phyloP scores from a whole-genome alignment of 306 rosid genomes.

The Acmispon strigosus region DNA sequence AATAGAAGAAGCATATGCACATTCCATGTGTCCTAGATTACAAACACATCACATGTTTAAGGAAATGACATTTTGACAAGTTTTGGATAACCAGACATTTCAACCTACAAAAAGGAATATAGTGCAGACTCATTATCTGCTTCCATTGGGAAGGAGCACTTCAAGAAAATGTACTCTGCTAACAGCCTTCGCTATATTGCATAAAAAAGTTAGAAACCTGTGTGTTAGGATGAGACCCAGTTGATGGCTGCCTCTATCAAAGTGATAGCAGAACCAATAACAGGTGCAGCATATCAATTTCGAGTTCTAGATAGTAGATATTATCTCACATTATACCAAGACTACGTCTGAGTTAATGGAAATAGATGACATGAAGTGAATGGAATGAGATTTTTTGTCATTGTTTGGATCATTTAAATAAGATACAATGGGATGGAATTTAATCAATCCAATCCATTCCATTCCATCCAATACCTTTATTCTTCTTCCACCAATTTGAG shows the following conservation, averaged over 20 bases:
- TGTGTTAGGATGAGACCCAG: background rate
- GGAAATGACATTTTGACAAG: constrained; percentile 1
- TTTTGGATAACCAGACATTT: constrained; percentile 2
- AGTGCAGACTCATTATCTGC: background rate
- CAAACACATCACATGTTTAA: constrained; percentile 16
- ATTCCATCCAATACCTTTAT: background rate
- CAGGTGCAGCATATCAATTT: background rate
- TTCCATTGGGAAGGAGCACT: background rate
- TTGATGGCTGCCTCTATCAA: constrained; percentile 9
- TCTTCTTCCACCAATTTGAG: background rate
- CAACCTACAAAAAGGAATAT: background rate
- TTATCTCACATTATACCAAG: background rate
- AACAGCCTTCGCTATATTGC: background rate
- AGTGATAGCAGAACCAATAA: background rate
- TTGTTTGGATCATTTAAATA: background rate
- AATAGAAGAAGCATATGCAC: background rate
- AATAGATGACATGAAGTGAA: background rate
- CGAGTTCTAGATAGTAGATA: constrained; percentile 1
- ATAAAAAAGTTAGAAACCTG: background rate
- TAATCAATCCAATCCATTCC: background rate
- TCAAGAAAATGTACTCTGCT: background rate
- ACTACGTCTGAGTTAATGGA: background rate
- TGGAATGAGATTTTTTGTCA: background rate
- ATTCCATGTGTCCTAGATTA: constrained; percentile 20
- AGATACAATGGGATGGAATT: background rate